Base-by-base conservation (phyloP, 1,139 yeast genomes). In the Chernovozyma sophiae-reginae region DNA sequence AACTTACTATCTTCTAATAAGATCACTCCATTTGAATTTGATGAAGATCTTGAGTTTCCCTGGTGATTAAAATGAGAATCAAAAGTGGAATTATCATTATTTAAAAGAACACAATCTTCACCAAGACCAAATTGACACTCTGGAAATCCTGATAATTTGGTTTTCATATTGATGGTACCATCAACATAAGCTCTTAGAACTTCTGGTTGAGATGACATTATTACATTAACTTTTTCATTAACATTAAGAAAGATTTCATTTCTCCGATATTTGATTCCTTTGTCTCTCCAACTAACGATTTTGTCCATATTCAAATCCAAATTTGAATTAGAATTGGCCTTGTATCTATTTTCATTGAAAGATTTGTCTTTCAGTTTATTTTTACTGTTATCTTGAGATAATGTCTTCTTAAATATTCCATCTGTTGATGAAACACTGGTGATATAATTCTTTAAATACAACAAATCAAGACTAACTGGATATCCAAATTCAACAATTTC, bases 241-340 rank as follows among this genome's bases (percentile, higher is more conserved):
- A 90, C 86, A 48, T 85, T 85, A 40, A 90, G 65, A 51, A 74
- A 82, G 15, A 87, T 80, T 58, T 87, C 95, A 58, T 90, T 87
- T 46, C 86, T 78, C 41, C 94, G 74, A 56, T 89, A 85, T 55
- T 81, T 84, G 52, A 87, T 75, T 12, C 84, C 92, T 7, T 67
- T 56, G 14, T 76, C 62, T 42, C 96, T 70, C 96, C 96, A 87
- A 2, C 92, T 55, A 16, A 65, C 52, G 30, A 26, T 26, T 26
- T 26, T 26, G 6, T 16, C 29, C 29, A 26, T 6, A 26, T 13
- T 16, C 12, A 20, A 10, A 10, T 16, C 12, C 10, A 26, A 26
- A 14, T 26, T 26, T 12, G 12, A 13, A 14, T 16, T 16, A 6
- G 6, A 12, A 16, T 26, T 12, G 6, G 12, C 29, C 25, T 11